phyloP scores from a whole-genome alignment of 768 basidiomycete species.

The Collybia sp. region DNA sequence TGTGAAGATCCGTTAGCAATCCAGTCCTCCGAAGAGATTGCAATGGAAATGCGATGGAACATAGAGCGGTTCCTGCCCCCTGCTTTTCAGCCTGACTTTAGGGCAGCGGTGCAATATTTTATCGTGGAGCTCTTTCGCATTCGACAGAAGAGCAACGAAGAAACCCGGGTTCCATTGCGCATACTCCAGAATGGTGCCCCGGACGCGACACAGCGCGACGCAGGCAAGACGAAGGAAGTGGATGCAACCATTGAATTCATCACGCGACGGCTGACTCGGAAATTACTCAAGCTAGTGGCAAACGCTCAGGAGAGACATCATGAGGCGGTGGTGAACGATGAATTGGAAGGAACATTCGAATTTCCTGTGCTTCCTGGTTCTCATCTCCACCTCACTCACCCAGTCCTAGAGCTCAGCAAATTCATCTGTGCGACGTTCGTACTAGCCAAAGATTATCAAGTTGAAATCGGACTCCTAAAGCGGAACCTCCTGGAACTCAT shows the following conservation, averaged over 20 bases:
- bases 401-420: slow-evolving; percentile 87
- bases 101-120: slow-evolving; percentile 69
- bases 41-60: slow-evolving; percentile 89
- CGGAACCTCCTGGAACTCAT: slow-evolving; percentile 87
- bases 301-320: slow-evolving; percentile 57
- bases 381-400: slow-evolving; percentile 72
- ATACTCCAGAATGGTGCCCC: slow-evolving; percentile 58
- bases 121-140: slow-evolving; percentile 81
- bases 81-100: slow-evolving; percentile 76
- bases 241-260: slow-evolving; percentile 75
- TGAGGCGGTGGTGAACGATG: slow-evolving; percentile 53
- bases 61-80: slow-evolving; percentile 85
- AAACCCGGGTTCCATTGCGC: slow-evolving; percentile 65
- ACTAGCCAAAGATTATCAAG: slow-evolving; percentile 73
- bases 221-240: slow-evolving; percentile 62
- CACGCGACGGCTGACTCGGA: slow-evolving; percentile 73
- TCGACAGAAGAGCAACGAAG: slow-evolving; percentile 56
- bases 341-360: slow-evolving; percentile 49
- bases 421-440: slow-evolving; percentile 77
- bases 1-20: slow-evolving; percentile 73
- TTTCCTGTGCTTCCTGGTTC: slow-evolving; percentile 91
- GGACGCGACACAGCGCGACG: slow-evolving; percentile 62
- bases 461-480: slow-evolving; percentile 86
- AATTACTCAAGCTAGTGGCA: slow-evolving; percentile 66
- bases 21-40: slow-evolving; percentile 64